A percentile compares a stretch with the other conserved stretches of the same genome.
Conservation (phyloP, 2,329 filamentous ascomycete genomes). For the Tolypocladium sp. region DNA sequence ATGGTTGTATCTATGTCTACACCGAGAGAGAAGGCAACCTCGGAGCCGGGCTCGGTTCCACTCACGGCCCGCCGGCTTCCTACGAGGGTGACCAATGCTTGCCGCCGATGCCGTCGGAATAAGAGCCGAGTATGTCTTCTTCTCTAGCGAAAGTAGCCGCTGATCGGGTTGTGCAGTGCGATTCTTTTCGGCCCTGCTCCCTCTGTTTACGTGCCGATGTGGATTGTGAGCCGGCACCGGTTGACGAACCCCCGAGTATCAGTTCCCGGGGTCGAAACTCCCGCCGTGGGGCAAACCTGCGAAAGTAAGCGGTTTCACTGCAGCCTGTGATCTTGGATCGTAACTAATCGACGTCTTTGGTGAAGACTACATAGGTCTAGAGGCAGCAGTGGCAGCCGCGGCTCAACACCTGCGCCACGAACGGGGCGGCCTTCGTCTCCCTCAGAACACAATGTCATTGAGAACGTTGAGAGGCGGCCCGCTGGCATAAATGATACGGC, state of each 20-base stretch:
- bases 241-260: not conserved
- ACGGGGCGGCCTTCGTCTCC: not conserved
- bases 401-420: not conserved
- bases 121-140: not conserved
- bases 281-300: not conserved
- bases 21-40: not conserved
- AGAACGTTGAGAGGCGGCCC: not conserved
- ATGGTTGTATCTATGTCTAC: not conserved
- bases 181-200: not conserved
- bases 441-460: not conserved
- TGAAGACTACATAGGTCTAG: not conserved
- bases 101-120: slow-evolving; percentile 1
- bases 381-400: not conserved
- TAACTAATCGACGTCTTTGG: not conserved
- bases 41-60: slow-evolving; percentile 1
- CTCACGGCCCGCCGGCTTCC: not conserved
- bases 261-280: not conserved
- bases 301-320: not conserved
- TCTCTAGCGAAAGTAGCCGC: not conserved
- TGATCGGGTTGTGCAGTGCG: not conserved
- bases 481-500: not conserved
- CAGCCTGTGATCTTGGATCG: not conserved
- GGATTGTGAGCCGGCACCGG: not conserved
- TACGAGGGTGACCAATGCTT: slow-evolving; percentile 1
- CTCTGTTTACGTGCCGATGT: slow-evolving; percentile 1